These are phyloP conservation scores for Neonectria ditissima DNA, from an alignment of 2,329 filamentous ascomycete species.

Conservation along the genomic window DNA sequence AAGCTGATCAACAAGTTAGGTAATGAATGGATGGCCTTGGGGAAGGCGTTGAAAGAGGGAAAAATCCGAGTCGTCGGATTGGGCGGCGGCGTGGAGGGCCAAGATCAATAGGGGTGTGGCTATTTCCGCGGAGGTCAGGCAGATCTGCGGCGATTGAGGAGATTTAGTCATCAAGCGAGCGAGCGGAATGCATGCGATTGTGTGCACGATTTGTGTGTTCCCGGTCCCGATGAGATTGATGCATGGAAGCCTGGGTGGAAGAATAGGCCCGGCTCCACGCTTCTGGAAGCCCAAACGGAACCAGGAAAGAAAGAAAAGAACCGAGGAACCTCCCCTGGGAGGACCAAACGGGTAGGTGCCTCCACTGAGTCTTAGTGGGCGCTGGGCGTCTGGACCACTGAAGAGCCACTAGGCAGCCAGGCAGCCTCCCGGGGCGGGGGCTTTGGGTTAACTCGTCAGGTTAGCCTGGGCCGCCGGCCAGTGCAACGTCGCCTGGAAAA, in stretches of 20 bases:
- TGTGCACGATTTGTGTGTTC: constrained; percentile 2
- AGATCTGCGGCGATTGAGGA: background rate
- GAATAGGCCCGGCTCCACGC: constrained; percentile 10
- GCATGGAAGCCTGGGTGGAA: constrained; percentile 28
- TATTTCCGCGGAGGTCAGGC: background rate
- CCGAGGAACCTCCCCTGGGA: constrained; percentile 1
- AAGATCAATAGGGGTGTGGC: background rate
- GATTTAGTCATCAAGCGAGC: background rate
- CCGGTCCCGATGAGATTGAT: constrained; percentile 3
- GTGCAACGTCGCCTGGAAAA: constrained; percentile 7
- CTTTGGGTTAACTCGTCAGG: background rate
- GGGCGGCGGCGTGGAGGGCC: background rate
- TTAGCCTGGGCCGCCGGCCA: constrained; percentile 1
- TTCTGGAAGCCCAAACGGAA: constrained; percentile 24
- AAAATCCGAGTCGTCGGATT: background rate
- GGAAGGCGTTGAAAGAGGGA: background rate
- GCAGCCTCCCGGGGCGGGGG: constrained; percentile 6
- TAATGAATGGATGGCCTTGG: background rate
- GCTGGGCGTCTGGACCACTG: constrained; percentile 1
- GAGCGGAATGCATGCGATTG: constrained; percentile 4
- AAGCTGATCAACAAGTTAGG: background rate
- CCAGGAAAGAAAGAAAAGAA: constrained; percentile 4
- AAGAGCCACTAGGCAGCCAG: constrained; percentile 13
- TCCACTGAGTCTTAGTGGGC: constrained; percentile 13
- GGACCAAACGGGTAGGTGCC: constrained; percentile 13